Evolutionary conservation across 2,329 filamentous ascomycete species (phyloP).

Genomic region (Alternaria metachromatica): DNA sequence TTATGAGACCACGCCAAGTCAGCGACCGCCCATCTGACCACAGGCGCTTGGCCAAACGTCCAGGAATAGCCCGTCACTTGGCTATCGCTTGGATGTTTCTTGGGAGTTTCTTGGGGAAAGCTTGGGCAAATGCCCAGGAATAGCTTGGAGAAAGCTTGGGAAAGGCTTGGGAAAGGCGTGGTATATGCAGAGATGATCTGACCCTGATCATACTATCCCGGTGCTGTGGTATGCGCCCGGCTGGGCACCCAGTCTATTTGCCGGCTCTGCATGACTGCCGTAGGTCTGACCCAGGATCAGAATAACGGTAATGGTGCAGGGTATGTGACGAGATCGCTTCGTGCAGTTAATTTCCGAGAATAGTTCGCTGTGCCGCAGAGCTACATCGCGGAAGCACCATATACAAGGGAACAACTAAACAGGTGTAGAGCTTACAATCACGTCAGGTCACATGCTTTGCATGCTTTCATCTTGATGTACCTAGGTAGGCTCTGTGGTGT

Average conservation of each 20-base stretch:
- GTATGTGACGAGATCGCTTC: neutral
- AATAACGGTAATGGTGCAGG: neutral
- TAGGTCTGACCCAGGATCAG: neutral
- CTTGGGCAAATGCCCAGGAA: neutral
- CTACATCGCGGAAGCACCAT: neutral
- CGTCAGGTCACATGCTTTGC: too few species aligned
- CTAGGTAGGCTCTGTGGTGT: neutral
- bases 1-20: neutral
- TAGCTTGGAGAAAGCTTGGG: neutral
- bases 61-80: neutral
- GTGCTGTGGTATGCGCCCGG: constrained; percentile 8
- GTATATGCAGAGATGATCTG: constrained; percentile 15
- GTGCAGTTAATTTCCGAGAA: neutral
- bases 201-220: constrained; percentile 1
- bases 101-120: neutral
- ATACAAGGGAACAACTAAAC: neutral
- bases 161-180: constrained; percentile 1
- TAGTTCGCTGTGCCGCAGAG: neutral
- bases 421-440: neutral
- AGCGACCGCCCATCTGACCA: neutral
- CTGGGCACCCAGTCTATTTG: neutral
- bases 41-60: neutral
- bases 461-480: neutral
- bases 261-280: neutral
- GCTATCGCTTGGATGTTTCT: neutral